Evolutionary conservation across 2,329 filamentous ascomycete genomes (phyloP), one percentile per base, ranked within the genome.

Genomic region (Westerdykella aurantiaca): DNA sequence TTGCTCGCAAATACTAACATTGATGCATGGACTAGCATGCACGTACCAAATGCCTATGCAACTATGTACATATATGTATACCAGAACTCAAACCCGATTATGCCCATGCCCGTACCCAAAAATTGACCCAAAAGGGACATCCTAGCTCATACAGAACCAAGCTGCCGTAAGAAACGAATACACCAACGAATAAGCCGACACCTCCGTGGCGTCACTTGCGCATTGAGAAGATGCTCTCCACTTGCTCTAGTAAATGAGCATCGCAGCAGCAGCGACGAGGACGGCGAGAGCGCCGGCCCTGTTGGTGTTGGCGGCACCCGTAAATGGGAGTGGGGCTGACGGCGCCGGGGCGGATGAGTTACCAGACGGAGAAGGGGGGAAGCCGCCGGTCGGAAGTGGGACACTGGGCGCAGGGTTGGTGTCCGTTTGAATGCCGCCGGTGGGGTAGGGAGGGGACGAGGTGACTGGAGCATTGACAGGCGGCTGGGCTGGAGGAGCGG

Each of bases 291-390:
- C 47, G 14, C 46, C 45, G 14, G 52, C 52, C 47, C 53, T 56
- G 47, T 52, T 50, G 7, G 47, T 47, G 41, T 43, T 53, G 1
- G 63, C 62, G 5, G 56, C 59, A 39, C 60, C 61, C 14, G 57
- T 57, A 47, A 64, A 64, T 37, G 61, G 21, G 2, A 48, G 34
- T 14, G 53, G 48, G 1, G 50, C 43, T 4, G 58, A 53, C 13
- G 55, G 51, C n/a, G 43, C 18, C 25, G 25, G 25, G 13, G 43
- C 40, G 1, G 59, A 58, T 3, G 49, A 47, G 45, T 61, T 63
- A 13, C 53, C 50, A 5, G 46, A 44, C 12, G 51, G 51, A 9
- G 9, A 17, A 17, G 41, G 46, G 7, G 57, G 47, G 17, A 57
- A 23, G 17, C 43, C 48, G 40, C 53, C 50, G 14, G 57, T 53